Evolutionary conservation across 2,329 filamentous ascomycete genomes (phyloP), one percentile per base, ranked within the genome.

Genomic region (Colletotrichum tropicicola): DNA sequence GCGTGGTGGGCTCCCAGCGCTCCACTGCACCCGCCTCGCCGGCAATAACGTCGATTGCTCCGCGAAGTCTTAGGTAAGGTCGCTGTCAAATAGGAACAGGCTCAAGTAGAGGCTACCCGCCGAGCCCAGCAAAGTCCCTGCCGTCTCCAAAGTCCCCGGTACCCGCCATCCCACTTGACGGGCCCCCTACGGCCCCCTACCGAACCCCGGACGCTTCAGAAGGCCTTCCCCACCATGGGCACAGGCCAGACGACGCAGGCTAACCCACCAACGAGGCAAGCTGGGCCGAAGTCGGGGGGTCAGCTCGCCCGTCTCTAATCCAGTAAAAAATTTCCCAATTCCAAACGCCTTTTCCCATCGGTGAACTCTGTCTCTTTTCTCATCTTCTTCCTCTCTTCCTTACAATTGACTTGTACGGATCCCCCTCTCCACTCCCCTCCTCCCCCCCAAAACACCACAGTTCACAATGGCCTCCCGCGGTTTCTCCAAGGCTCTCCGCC

Each of bases 381-480:
- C 47, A 47, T 67, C 54, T 47, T 49, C 52, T 60, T 59, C 63
- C 47, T 61, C 54, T 45, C 57, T 58, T 68, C 69, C 49, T 66
- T 68, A 70, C 65, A 59, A 63, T 49, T 60, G 62, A 58, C 55
- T 58, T 71, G 72, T 68, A 70, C 73, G 70, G 68, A 67, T 62
- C 66, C 62, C 32, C 65, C 61, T 70, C 68, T 65, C 67, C 66
- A 70, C 68, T 73, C 74, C 69, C 70, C 39, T 70, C 72, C 66
- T 72, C 71, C 73, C 73, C 71, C 73, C 72, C 73, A 69, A 70
- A 67, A 70, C 71, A 73, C 70, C 73, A 70, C 70, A 73, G 69
- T 80, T 59, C 81, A 87, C 79, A 83, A 94, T 95, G 92, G 91
- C 92, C 79, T 92, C 92, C 75, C 87, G 91, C 83, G 89, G 83